A percentile compares a stretch with the other conserved stretches of the same genome.
Conservation (phyloP, 805 yeast species). For the Lipomyces chichibuensis region DNA sequence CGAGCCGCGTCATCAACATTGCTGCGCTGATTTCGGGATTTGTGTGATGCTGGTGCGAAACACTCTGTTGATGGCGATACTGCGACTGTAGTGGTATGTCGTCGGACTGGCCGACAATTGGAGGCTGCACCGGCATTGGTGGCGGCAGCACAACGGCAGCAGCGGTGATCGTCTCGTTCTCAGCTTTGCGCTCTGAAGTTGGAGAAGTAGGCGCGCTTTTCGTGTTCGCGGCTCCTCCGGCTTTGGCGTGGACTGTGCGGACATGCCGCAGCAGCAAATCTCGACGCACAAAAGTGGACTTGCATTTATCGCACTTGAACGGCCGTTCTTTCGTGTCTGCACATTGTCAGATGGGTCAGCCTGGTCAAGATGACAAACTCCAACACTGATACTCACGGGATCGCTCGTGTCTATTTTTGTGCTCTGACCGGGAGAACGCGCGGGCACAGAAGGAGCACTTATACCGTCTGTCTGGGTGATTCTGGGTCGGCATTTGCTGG, state of each 20-base stretch:
- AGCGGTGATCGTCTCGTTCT: background rate
- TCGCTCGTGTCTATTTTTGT: slow-evolving; percentile 74
- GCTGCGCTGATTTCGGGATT: slow-evolving; percentile 21
- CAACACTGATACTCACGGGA: slow-evolving; percentile 48
- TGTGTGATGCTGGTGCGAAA: background rate
- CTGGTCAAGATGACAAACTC: background rate
- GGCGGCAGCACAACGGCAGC: background rate
- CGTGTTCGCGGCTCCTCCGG: background rate
- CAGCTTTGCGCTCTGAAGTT: background rate
- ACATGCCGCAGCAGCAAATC: slow-evolving; percentile 77
- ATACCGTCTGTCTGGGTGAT: slow-evolving; percentile 61
- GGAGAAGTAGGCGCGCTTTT: background rate
- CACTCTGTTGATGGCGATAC: background rate
- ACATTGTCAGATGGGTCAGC: background rate
- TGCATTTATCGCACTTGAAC: slow-evolving; percentile 70
- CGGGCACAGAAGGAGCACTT: slow-evolving; percentile 79
- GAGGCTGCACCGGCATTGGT: slow-evolving; percentile 4
- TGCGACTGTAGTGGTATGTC: background rate
- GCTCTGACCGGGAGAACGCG: slow-evolving; percentile 79
- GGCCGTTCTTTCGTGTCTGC: slow-evolving; percentile 73
- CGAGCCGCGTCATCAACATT: slow-evolving; percentile 28
- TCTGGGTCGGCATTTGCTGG: background rate
- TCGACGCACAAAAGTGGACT: slow-evolving; percentile 73
- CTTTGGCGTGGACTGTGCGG: slow-evolving; percentile 66
- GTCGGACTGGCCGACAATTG: background rate